Percentiles rank a stretch among this genome's conserved stretches.
Evolutionary conservation across 1,139 yeast species (phyloP).

Genomic region (Yamadazyma sp.): DNA sequence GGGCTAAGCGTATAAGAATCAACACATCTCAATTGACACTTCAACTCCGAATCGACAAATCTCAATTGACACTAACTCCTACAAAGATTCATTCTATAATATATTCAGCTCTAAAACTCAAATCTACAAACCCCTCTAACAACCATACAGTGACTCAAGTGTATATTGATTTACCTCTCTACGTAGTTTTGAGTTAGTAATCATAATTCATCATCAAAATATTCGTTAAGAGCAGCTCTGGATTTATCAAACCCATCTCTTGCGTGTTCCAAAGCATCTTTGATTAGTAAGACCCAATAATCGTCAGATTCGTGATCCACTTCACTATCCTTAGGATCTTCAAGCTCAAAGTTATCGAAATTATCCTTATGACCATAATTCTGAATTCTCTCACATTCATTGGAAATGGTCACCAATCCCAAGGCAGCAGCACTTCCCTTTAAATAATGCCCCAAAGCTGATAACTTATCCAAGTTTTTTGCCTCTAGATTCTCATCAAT

Average conservation of each 20-base stretch:
- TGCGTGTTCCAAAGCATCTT: constrained; percentile 59
- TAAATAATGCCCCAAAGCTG: constrained; percentile 83
- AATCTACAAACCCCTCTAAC: too few relatives aligned
- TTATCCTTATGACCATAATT: constrained; percentile 72
- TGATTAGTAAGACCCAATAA: constrained; percentile 50
- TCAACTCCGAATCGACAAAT: too few relatives aligned
- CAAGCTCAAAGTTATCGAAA: constrained; percentile 21
- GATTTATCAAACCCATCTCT: constrained; percentile 57
- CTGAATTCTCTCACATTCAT: constrained; percentile 90
- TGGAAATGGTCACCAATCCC: constrained; percentile 78
- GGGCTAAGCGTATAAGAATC: too few relatives aligned
- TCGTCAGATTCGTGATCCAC: constrained; percentile 26
- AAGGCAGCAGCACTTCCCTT: constrained; percentile 96
- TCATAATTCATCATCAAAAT: constrained; percentile 51
- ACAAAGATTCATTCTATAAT: too few relatives aligned
- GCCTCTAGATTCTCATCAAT: constrained; percentile 57
- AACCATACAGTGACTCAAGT: background rate
- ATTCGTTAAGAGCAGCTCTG: constrained; percentile 55
- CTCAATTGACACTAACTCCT: too few relatives aligned
- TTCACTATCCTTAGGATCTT: constrained; percentile 5
- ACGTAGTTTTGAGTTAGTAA: too few relatives aligned
- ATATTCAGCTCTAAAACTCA: too few relatives aligned
- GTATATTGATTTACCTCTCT: background rate
- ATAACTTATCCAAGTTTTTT: constrained; percentile 58
- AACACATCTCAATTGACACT: too few relatives aligned